Conservation (phyloP, 164 flowering plant species). For the Warburgia ugandensis region DNA sequence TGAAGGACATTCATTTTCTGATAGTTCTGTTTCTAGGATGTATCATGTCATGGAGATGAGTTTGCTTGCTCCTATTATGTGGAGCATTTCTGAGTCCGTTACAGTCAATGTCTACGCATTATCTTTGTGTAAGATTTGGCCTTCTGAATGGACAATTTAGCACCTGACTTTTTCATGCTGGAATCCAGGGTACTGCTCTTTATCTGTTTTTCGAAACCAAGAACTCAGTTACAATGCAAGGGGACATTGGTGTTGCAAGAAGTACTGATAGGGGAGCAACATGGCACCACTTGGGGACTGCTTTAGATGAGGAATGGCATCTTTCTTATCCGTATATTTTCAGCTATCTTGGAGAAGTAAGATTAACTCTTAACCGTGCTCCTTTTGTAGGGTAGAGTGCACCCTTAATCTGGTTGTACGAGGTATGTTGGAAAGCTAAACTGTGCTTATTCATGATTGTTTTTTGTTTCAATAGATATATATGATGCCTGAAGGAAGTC, state of each 20-base stretch:
- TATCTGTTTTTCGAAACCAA: conserved; percentile 85
- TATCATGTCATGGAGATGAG: not conserved
- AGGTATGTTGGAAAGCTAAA: not conserved
- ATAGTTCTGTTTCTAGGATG: not conserved
- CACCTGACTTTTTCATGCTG: conserved; percentile 1
- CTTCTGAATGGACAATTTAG: conserved; percentile 5
- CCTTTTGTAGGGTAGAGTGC: not conserved
- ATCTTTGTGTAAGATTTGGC: not conserved
- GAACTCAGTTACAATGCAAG: conserved; percentile 79
- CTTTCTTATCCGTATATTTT: conserved; percentile 90
- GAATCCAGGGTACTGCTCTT: conserved; percentile 56
- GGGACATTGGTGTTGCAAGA: conserved; percentile 89
- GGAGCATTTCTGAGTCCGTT: too few relatives aligned
- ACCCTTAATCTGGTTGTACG: not conserved
- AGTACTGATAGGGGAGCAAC: conserved; percentile 84
- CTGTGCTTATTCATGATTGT: not conserved
- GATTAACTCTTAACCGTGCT: not conserved
- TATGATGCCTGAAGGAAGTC: conserved; percentile 92
- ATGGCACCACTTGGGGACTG: conserved; percentile 83
- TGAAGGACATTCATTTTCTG: not conserved
- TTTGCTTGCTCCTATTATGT: too few relatives aligned
- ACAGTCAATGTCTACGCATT: too few relatives aligned
- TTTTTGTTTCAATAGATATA: conserved; percentile 52
- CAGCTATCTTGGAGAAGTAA: conserved; percentile 62
- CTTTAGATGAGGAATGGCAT: conserved; percentile 95